Percentiles rank a stretch among this genome's conserved stretches.
Evolutionary conservation across 2,329 filamentous ascomycete species (phyloP).

Genomic region (Fusarium marasasianum): DNA sequence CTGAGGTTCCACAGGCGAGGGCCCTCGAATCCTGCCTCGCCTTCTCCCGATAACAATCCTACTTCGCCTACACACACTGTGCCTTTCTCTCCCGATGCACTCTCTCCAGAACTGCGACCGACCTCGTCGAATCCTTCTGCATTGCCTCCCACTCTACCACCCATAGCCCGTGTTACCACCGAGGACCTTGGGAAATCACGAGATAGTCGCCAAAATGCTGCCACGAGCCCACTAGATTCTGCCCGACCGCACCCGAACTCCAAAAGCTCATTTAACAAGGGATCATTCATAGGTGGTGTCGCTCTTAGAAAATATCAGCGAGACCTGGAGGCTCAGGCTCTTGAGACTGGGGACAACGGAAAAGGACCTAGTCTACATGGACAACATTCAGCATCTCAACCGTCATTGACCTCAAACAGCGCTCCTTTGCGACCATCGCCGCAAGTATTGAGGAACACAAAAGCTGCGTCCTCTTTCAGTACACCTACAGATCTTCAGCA

Average conservation of each 20-base stretch:
- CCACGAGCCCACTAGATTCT: constrained; percentile 33
- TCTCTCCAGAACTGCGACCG: constrained; percentile 49
- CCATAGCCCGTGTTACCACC: constrained; percentile 60
- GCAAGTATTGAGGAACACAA: constrained; percentile 43
- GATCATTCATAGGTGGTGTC: constrained; percentile 64
- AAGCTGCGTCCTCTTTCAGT: constrained; percentile 53
- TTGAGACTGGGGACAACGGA: constrained; percentile 29
- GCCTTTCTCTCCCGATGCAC: constrained; percentile 53
- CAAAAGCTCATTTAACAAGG: constrained; percentile 49
- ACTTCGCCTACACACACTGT: constrained; percentile 50
- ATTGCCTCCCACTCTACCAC: constrained; percentile 60
- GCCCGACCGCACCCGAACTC: constrained; percentile 41
- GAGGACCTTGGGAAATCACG: constrained; percentile 46
- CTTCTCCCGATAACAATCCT: constrained; percentile 59
- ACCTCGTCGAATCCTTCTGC: constrained; percentile 49
- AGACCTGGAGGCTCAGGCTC: constrained; percentile 44
- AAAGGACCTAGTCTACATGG: constrained; percentile 22
- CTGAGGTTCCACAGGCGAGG: constrained; percentile 68
- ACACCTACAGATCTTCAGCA: constrained; percentile 60
- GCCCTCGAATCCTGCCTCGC: constrained; percentile 65
- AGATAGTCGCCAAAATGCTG: constrained; percentile 40
- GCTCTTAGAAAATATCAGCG: constrained; percentile 62
- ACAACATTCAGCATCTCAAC: constrained; percentile 32
- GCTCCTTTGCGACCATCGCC: constrained; percentile 40
- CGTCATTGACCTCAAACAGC: constrained; percentile 34